A percentile compares a stretch with the other conserved stretches of the same genome.
These are phyloP conservation scores for Petunia secreta DNA, from an alignment of 257 asterid species.

Conservation along the genomic window DNA sequence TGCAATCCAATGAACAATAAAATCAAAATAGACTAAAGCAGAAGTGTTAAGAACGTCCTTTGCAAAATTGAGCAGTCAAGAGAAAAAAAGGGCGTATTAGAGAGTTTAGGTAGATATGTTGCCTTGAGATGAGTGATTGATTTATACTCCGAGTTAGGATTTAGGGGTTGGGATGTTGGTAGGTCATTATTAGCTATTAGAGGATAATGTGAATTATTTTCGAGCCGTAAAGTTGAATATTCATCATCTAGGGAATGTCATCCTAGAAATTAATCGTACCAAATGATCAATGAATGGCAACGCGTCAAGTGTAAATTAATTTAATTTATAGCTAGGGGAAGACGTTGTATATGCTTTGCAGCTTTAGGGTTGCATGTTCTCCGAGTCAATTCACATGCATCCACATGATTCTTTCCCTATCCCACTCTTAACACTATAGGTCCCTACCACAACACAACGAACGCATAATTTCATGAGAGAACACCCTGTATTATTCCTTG, in stretches of 20 bases:
- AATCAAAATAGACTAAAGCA: no score
- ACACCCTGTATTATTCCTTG: constrained; percentile 78
- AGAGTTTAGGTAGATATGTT: constrained; percentile 10
- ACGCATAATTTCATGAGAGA: constrained; percentile 21
- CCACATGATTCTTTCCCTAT: constrained; percentile 56
- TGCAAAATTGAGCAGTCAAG: neutral
- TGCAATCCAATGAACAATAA: no score
- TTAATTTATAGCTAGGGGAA: neutral
- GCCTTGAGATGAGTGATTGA: neutral
- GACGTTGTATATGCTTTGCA: neutral
- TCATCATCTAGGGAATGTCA: neutral
- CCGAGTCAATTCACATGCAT: constrained; percentile 62
- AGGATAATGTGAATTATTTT: constrained; percentile 42
- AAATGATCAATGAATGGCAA: constrained; percentile 39
- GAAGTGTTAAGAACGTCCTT: neutral
- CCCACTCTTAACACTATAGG: neutral
- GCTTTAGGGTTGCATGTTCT: constrained; percentile 48
- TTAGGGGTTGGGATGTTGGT: neutral
- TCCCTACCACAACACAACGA: neutral
- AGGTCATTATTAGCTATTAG: constrained; percentile 30
- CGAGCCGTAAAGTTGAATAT: neutral
- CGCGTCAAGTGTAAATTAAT: constrained; percentile 22
- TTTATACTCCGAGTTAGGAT: constrained; percentile 27
- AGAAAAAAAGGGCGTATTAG: neutral
- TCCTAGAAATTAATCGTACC: neutral